These are phyloP conservation scores for Termitomyces sp. DNA, from an alignment of 768 basidiomycete genomes.

Conservation along the genomic window DNA sequence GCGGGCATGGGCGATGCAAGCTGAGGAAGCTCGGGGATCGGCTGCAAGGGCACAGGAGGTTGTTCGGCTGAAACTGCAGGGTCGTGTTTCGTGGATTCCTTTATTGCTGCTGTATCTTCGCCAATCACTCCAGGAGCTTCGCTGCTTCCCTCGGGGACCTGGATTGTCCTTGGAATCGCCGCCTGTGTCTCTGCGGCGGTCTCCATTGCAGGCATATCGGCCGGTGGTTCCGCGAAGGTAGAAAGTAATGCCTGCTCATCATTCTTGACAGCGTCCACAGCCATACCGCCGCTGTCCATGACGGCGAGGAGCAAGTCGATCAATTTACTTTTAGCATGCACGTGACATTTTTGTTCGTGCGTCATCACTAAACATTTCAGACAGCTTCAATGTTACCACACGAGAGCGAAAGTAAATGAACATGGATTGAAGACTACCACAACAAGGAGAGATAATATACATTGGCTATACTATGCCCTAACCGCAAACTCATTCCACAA, in stretches of 20 bases:
- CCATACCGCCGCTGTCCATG: slow-evolving; percentile 19
- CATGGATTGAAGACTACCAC: neutral
- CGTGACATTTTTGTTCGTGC: slow-evolving; percentile 3
- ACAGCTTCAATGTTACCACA: neutral
- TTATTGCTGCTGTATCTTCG: slow-evolving; percentile 4
- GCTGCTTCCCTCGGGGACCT: slow-evolving; percentile 6
- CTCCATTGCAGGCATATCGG: neutral
- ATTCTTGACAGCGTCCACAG: slow-evolving; percentile 7
- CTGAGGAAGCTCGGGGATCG: slow-evolving; percentile 5
- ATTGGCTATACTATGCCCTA: neutral
- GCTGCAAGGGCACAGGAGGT: slow-evolving; percentile 7
- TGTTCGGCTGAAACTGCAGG: slow-evolving; percentile 7
- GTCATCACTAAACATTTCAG: neutral
- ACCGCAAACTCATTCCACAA: neutral
- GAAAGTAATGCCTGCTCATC: neutral
- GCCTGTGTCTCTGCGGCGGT: neutral
- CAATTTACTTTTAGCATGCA: slow-evolving; percentile 9
- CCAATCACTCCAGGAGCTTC: slow-evolving; percentile 12
- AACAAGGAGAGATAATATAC: neutral
- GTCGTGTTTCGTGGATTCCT: slow-evolving; percentile 6
- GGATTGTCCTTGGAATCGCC: neutral
- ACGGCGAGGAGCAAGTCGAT: slow-evolving; percentile 7
- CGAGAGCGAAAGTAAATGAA: neutral
- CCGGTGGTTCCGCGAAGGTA: neutral
- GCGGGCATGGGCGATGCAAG: slow-evolving; percentile 10